Evolutionary conservation across 495 filamentous ascomycete species (phyloP), one percentile per base, ranked within the genome.

Genomic region (Hyaloscypha hepaticicola): DNA sequence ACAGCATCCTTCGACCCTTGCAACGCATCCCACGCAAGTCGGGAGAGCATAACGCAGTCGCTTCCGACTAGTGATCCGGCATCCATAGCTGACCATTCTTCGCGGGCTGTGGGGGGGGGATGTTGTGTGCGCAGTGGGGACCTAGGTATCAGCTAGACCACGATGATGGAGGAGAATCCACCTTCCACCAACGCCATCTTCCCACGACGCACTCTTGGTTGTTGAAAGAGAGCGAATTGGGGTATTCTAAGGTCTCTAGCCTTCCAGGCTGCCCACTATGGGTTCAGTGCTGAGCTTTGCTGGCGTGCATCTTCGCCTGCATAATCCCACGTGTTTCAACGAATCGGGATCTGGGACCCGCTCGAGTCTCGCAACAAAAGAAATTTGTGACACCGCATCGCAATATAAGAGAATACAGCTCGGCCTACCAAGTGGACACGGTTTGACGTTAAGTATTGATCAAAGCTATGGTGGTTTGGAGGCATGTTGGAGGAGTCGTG

Each of bases 261-360:
- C 38, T 45, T 8, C 38, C 38, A 19, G 38, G 38, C 38, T 45
- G 38, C 38, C 38, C 31, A 33, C 16, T 45, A 19, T 45, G 38
- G 6, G 38, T 16, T 45, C 6, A 45, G 11, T 16, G 38, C 38
- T 45, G 22, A 16, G 50, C 50, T 53, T 53, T 27, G 50, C 25
- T 53, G 50, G 50, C 50, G 25, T 53, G 50, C 50, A 53, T 27
- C 50, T 53, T 27, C 50, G 50, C 50, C 19, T 53, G 50, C 50
- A 53, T 53, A 27, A 14, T 25, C 25, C 25, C 9, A 9, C 50
- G 50, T 24, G 22, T 53, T 53, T 53, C 50, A 19, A 53, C 50
- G 50, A 53, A 53, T 53, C n/a, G 50, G 11, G 21, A 21, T 27
- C 25, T 12, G 50, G 25, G 50, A 5, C 12, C 25, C 50, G 25